phyloP scores from a whole-genome alignment of 2,329 filamentous ascomycete species.

The Penicillium fuscoglaucum region DNA sequence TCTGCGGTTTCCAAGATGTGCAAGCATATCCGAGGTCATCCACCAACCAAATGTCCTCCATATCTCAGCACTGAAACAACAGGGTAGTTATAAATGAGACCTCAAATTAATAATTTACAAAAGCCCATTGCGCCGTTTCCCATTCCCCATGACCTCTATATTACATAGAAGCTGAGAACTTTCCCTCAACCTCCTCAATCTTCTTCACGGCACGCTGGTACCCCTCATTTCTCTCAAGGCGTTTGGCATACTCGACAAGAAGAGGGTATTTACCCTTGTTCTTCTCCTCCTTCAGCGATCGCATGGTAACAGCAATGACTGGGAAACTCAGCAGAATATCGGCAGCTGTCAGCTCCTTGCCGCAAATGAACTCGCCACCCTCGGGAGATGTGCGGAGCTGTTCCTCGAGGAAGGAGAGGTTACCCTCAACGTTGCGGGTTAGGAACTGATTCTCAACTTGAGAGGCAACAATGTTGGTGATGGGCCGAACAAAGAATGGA shows the following conservation, averaged over 20 bases:
- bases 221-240: slow-evolving; percentile 38
- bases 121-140: background rate
- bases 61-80: background rate
- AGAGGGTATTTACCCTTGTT: slow-evolving; percentile 40
- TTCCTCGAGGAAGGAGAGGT: slow-evolving; percentile 49
- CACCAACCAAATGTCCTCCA: slow-evolving; percentile 6
- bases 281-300: slow-evolving; percentile 36
- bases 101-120: background rate
- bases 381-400: slow-evolving; percentile 46
- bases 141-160: slow-evolving; percentile 15
- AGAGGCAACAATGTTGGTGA: slow-evolving; percentile 57
- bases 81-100: background rate
- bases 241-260: slow-evolving; percentile 39
- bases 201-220: slow-evolving; percentile 44
- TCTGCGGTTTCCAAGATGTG: background rate
- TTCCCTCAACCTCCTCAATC: slow-evolving; percentile 44
- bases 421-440: slow-evolving; percentile 41
- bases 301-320: slow-evolving; percentile 40
- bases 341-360: slow-evolving; percentile 45
- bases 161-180: slow-evolving; percentile 35
- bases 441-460: slow-evolving; percentile 45
- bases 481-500: slow-evolving; percentile 70
- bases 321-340: slow-evolving; percentile 53
- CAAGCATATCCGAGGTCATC: slow-evolving; percentile 1
- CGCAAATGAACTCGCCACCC: slow-evolving; percentile 44